Conservation (phyloP, 2,329 filamentous ascomycete species). For the Curvularia lunata region DNA sequence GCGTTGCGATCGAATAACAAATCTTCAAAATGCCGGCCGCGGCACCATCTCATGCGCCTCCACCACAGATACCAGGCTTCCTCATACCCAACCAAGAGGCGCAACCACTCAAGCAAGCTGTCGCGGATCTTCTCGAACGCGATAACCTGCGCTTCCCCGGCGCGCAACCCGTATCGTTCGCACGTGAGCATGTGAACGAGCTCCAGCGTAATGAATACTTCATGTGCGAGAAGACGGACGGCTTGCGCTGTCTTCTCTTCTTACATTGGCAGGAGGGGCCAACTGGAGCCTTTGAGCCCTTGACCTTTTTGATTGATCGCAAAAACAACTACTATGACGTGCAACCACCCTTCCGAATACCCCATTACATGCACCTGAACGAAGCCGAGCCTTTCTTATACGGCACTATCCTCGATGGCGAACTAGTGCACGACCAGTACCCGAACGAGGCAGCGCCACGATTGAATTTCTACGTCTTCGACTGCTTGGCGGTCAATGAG, state of each 20-base stretch:
- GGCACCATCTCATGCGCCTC: constrained; percentile 30
- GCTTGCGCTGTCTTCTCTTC: constrained; percentile 94
- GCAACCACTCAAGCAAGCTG: constrained; percentile 69
- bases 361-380: constrained; percentile 65
- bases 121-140: constrained; percentile 76
- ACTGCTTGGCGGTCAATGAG: constrained; percentile 83
- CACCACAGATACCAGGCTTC: constrained; percentile 47
- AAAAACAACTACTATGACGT: constrained; percentile 97
- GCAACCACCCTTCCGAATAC: constrained; percentile 77
- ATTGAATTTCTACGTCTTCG: constrained; percentile 89
- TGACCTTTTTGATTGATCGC: constrained; percentile 93
- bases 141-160: constrained; percentile 75
- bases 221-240: constrained; percentile 97
- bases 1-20: neutral
- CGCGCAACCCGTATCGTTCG: constrained; percentile 93
- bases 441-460: constrained; percentile 66
- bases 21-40: constrained; percentile 28
- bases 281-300: constrained; percentile 38
- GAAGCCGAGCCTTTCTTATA: constrained; percentile 71
- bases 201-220: constrained; percentile 88
- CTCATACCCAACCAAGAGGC: constrained; percentile 32
- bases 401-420: constrained; percentile 86
- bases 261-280: constrained; percentile 68
- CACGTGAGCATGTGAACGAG: constrained; percentile 80
- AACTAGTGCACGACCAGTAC: constrained; percentile 85